Base-by-base conservation (phyloP, 2,329 filamentous ascomycete genomes). In the Fusarium keratoplasticum region DNA sequence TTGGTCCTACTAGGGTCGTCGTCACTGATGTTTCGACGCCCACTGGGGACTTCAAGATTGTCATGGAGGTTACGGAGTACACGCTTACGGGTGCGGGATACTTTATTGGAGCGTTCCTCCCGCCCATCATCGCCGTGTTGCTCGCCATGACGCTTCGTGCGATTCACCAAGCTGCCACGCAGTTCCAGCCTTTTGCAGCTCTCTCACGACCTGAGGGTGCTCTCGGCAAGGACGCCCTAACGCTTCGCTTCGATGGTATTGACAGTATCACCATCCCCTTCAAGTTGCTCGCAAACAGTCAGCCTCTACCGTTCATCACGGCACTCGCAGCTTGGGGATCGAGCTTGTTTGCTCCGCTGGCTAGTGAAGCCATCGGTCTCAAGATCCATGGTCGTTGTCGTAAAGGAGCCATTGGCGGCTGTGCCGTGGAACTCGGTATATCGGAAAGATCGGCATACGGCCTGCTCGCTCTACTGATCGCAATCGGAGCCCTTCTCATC, bases 141-240 rank as follows among this genome's bases (percentile, higher is more conserved):
- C 78, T 86, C 2, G 80, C 81, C 11, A 82, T 86, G 55, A 81
- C 82, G 0, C 80, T 86, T 36, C 81, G 84, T 4, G 80, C 85
- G 22, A 72, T 86, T 62, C 83, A 85, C 67, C 78, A 81, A 60
- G 82, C 83, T 64, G 83, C 80, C 1, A 83, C 84, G 61, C 79
- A 84, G 13, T 85, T 83, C 47, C 84, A 85, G 66, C 86, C 85
- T 2, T 87, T 87, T 72, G 83, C 84, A 60, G 81, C 83, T 1
- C 76, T 89, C 3, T 78, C 82, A 7, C 78, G 75, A 10, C 71
- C 78, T 0, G 74, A 77, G 1, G 86, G 86, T 6, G 83, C 83
- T 0, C 60, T 75, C 0, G 86, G 86, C 0, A 72, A 76, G 0
- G 81, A 87, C 35, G 86, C 86, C 0, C 74, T 87, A 20, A 84